Evolutionary conservation across 176 grass and related monocot species (phyloP).

Genomic region (barley (Hordeum vulgare)): MorexV3_pseudomolecules_assembly NC_058519.1:619278589-619279088

Average conservation of each 20-base stretch:
- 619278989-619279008: too few relatives aligned
- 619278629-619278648: background rate
- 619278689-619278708: background rate
- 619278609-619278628: background rate
- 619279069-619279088: background rate
- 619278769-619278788: background rate
- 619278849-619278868: background rate
- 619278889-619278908: too few relatives aligned
- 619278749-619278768: background rate
- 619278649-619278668: background rate
- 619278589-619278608: too few relatives aligned
- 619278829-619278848: background rate
- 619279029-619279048: background rate
- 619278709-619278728: background rate
- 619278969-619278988: too few relatives aligned
- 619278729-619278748: slow-evolving; percentile 8
- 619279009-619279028: too few relatives aligned
- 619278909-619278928: too few relatives aligned
- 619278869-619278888: too few relatives aligned
- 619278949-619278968: too few relatives aligned
- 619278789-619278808: background rate
- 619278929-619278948: too few relatives aligned
- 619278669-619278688: background rate
- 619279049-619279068: background rate
- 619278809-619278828: background rate